Evolutionary conservation across 805 yeast genomes (phyloP), one percentile per base, ranked within the genome.

Genomic region (Metschnikowia baotianmanensis): DNA sequence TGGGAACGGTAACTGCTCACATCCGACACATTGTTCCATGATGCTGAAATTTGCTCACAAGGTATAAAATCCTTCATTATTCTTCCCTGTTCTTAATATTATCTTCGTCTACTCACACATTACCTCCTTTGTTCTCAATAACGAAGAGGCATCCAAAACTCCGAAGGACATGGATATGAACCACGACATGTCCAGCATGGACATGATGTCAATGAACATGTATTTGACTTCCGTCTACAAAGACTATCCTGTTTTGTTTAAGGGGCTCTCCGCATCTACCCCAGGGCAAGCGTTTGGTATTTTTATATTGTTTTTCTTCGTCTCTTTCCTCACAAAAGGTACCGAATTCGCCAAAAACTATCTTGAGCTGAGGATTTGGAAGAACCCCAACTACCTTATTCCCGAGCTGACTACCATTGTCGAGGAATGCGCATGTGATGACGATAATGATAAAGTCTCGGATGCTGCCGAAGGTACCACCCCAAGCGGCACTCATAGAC

Each of bases 261-360:
- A 69, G 43, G 62, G 64, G 0, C 61, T 85, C 34, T 53, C 55
- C 10, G 91, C 91, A 2, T 50, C 65, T 2, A 65, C 62, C 30
- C 75, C 75, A 19, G 88, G 72, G 8, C 72, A 74, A 38, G 89
- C 86, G 0, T 85, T 85, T 58, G 95, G 91, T 18, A 83, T 85
- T 12, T 85, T 84, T 54, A 63, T 79, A 25, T 63, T 81, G 11
- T 56, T 85, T 17, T 77, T 85, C 55, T 75, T 74, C 20, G 63
- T 77, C 2, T 80, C 82, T 0, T 76, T 85, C 53, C 64, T 73
- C 26, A 70, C 80, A 44, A 75, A 85, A 55, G 82, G 85, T 2
- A 39, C 81, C 6, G 72, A 76, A 31, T 83, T 83, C 56, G 47
- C 74, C 16, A 72, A 78, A 42, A 74, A 80, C 52, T 84, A 83